Conservation (phyloP, 139 green algal genomes). For the Yamagishiella unicocca region DNA sequence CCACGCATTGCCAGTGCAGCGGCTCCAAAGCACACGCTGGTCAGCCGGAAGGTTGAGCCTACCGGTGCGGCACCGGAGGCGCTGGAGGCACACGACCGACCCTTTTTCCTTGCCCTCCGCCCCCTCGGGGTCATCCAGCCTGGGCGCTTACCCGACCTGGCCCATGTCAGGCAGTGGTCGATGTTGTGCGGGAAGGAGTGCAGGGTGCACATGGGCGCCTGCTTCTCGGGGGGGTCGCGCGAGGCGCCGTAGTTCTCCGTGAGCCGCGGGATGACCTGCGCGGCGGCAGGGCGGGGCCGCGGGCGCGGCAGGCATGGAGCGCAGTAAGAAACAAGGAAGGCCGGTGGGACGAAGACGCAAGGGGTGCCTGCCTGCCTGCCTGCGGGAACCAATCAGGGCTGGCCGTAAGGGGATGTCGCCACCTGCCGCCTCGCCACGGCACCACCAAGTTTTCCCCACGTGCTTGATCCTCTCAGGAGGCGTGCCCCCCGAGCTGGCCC, state of each 20-base stretch:
- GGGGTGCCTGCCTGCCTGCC: not conserved
- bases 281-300: slow-evolving; percentile 56
- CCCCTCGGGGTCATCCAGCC: not conserved
- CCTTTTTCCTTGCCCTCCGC: no score
- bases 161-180: slow-evolving; percentile 96
- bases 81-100: no score
- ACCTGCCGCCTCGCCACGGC: not conserved
- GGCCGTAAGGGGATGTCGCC: not conserved
- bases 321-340: not conserved
- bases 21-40: no score
- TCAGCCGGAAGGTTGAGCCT: no score
- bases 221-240: slow-evolving; percentile 93
- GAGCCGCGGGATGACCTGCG: slow-evolving; percentile 87
- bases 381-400: not conserved
- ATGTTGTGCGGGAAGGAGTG: slow-evolving; percentile 99
- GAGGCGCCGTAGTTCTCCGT: slow-evolving; percentile 98
- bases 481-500: not conserved
- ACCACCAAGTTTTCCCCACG: no score
- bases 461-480: not conserved
- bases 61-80: no score
- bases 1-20: no score
- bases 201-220: slow-evolving; percentile 99
- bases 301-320: not conserved
- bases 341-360: not conserved
- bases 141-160: slow-evolving; percentile 53